A percentile compares a stretch with the other conserved stretches of the same genome.
Conservation (phyloP, 306 rosid genomes). For the Fragaria nilgerrensis region DNA sequence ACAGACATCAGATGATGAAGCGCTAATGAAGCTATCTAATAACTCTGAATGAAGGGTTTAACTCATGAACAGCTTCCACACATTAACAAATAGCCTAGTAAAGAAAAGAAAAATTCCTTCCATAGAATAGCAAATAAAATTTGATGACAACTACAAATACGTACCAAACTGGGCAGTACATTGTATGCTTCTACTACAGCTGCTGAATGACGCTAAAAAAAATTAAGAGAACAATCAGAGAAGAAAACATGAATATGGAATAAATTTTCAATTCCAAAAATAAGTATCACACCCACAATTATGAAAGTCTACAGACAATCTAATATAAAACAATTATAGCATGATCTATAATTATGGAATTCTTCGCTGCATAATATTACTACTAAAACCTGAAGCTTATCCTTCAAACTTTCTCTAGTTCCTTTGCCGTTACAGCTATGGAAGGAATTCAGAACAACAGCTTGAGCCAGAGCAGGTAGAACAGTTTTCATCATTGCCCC, state of each 20-base stretch:
- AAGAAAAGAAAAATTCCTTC: not conserved
- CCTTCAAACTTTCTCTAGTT: slow-evolving; percentile 55
- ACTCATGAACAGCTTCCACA: not conserved
- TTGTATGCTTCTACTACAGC: slow-evolving; percentile 80
- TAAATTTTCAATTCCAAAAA: slow-evolving; percentile 9
- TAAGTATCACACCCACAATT: slow-evolving; percentile 5
- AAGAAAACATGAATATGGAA: slow-evolving; percentile 6
- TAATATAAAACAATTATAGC: not conserved
- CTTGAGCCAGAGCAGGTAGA: slow-evolving; percentile 84
- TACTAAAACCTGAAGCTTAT: slow-evolving; percentile 67
- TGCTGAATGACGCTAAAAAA: slow-evolving; percentile 53
- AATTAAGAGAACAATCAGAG: slow-evolving; percentile 6
- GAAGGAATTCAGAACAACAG: slow-evolving; percentile 62
- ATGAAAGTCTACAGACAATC: not conserved
- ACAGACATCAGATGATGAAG: not conserved
- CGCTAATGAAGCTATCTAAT: not conserved
- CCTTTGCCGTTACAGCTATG: slow-evolving; percentile 42
- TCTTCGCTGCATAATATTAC: not conserved
- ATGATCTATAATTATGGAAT: not conserved
- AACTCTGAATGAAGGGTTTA: not conserved
- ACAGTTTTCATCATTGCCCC: slow-evolving; percentile 94
- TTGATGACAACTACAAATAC: slow-evolving; percentile 4
- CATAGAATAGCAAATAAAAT: not conserved
- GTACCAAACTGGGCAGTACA: slow-evolving; percentile 74
- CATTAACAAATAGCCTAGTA: not conserved